A percentile compares a stretch with the other conserved stretches of the same genome.
These are phyloP conservation scores for Rhodotorula mucilaginosa DNA, from an alignment of 1,284 basidiomycete species.

Conservation along the genomic window DNA sequence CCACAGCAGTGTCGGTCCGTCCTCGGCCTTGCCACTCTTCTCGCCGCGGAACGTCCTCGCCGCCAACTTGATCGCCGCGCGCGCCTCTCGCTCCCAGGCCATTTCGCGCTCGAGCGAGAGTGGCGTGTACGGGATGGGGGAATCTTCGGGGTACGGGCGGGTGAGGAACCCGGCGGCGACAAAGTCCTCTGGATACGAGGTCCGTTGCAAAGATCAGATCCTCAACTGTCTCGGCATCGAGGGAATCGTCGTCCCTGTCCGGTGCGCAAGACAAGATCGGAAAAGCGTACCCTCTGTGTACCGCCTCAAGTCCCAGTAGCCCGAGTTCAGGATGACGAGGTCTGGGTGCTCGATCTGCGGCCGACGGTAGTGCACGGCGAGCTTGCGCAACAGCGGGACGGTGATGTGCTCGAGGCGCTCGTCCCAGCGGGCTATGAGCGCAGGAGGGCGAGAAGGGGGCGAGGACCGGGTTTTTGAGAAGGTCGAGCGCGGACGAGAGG, in stretches of 20 bases:
- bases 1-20: constrained; percentile 38
- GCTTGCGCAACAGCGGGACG: constrained; percentile 20
- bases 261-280: too few species aligned
- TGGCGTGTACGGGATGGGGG: constrained; percentile 35
- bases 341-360: constrained; percentile 36
- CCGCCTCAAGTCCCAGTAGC: constrained; percentile 39
- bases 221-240: background rate
- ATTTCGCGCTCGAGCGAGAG: constrained; percentile 26
- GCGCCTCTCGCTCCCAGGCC: constrained; percentile 36
- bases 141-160: constrained; percentile 40
- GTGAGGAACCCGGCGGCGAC: constrained; percentile 28
- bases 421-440: constrained; percentile 26
- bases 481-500: background rate
- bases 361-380: constrained; percentile 32
- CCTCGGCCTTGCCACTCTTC: constrained; percentile 20
- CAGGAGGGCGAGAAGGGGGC: too few species aligned
- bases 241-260: too few species aligned
- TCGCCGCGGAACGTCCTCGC: constrained; percentile 26
- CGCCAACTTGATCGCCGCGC: constrained; percentile 30
- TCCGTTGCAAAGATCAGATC: background rate
- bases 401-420: constrained; percentile 38
- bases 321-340: constrained; percentile 38
- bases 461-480: background rate
- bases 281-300: constrained; percentile 38
- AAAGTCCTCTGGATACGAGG: constrained; percentile 35